These are phyloP conservation scores for Kalanchoe fedtschenkoi DNA, from an alignment of 164 flowering plant genomes.

Conservation along the genomic window DNA sequence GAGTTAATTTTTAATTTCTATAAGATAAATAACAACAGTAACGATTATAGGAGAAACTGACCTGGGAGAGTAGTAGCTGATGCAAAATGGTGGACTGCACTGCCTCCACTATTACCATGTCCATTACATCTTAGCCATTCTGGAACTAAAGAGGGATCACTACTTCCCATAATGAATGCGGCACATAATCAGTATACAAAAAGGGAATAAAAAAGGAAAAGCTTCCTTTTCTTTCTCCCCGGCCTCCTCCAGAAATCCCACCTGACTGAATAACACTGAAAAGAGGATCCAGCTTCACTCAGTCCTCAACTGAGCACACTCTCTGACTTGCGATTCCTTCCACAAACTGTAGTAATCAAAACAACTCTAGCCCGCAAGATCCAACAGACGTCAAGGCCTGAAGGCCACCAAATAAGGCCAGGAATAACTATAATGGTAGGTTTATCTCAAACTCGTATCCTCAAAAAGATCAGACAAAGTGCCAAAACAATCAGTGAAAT, in stretches of 20 bases:
- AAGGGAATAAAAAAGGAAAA: background rate
- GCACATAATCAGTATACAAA: conserved; percentile 35
- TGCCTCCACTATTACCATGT: conserved; percentile 44
- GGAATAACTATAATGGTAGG: too few relatives aligned
- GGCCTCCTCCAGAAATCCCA: background rate
- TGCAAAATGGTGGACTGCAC: conserved; percentile 39
- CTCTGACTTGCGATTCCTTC: background rate
- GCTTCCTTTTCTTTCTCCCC: background rate
- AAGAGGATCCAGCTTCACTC: background rate
- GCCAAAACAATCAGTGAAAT: too few relatives aligned
- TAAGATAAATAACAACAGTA: background rate
- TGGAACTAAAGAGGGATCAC: conserved; percentile 82
- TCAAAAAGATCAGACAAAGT: too few relatives aligned
- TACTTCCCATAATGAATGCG: conserved; percentile 58
- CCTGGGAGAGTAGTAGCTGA: conserved; percentile 51
- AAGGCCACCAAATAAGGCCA: too few relatives aligned
- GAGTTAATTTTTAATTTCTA: background rate
- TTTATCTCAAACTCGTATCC: too few relatives aligned
- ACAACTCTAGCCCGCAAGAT: too few relatives aligned
- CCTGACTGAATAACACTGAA: background rate
- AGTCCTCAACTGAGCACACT: background rate
- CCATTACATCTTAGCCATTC: conserved; percentile 80
- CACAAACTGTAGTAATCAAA: background rate
- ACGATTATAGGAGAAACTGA: conserved; percentile 8
- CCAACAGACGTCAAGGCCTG: too few relatives aligned